Evolutionary conservation across 768 basidiomycete species (phyloP), one percentile per base, ranked within the genome.

Genomic region (Ramaria rubella): DNA sequence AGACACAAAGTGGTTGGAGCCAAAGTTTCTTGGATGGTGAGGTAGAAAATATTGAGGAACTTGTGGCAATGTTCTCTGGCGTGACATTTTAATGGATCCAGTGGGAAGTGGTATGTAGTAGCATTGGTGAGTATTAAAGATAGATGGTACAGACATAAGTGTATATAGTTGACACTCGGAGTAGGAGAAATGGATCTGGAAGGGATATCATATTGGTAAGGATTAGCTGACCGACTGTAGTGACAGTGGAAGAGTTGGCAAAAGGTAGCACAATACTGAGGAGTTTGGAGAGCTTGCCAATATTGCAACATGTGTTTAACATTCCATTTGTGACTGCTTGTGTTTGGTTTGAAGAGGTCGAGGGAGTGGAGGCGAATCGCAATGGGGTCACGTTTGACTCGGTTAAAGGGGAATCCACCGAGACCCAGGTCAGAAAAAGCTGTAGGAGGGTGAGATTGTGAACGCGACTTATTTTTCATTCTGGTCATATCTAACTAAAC

Each of bases 151-250:
- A 56, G 70, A 74, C 49, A 79, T 69, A 52, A 79, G 69, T 30
- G 77, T 78, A n/a, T n/a, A 52, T 73, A 79, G 56, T 79, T 77
- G 17, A 73, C 71, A 26, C 73, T 76, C 14, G 68, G 72, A 0
- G 75, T 58, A 17, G 77, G 78, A 17, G 78, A 80, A 23, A 75
- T 67, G 4, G 77, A 74, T 34, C 75, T 70, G 14, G 66, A 66
- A 49, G 69, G 59, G 59, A 66, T 60, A 62, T 67, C 36, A 61
- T 49, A 62, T 67, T 69, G 51, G 66, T 62, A 60, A 46, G 70
- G 63, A 48, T 53, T 51, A 57, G 24, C 34, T 9, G 46, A 21
- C 56, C 21, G 19, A 26, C 27, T 30, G 12, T 24, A 58, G 27
- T 24, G 27, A 24, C 15, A n/a, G 33, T 23, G 3, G 66, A 63